phyloP scores from a whole-genome alignment of 352 stramenopile genomes.

The Pythium sukuiense region DNA sequence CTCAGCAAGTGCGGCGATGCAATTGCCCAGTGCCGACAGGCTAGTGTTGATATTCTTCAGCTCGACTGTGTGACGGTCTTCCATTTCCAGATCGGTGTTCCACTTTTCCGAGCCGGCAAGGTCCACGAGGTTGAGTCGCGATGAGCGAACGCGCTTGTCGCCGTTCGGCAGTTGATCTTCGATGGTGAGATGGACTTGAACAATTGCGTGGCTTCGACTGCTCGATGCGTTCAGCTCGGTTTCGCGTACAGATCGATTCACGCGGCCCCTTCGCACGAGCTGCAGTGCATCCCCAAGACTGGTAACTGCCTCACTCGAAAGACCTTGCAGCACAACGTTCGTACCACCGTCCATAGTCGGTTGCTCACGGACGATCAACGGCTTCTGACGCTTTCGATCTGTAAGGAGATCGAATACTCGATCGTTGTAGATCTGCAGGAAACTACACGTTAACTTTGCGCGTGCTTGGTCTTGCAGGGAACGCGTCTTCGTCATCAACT shows the following conservation, averaged over 20 bases:
- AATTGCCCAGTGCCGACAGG: constrained; percentile 89
- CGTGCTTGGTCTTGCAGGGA: constrained; percentile 16
- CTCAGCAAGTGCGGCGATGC: constrained; percentile 85
- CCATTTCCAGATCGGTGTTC: constrained; percentile 77
- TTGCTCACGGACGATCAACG: constrained; percentile 70
- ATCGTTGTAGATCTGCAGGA: constrained; percentile 96
- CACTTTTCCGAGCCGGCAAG: constrained; percentile 82
- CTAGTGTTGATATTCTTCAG: constrained; percentile 92
- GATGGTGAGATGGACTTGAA: constrained; percentile 81
- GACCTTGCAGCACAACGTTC: constrained; percentile 55
- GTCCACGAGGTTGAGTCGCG: constrained; percentile 77
- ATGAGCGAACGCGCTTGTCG: constrained; percentile 42
- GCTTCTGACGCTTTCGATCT: constrained; percentile 60
- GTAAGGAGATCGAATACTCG: constrained; percentile 90
- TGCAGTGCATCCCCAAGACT: constrained; percentile 51
- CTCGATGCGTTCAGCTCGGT: constrained; percentile 88
- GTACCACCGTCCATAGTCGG: constrained; percentile 49
- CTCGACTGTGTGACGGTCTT: constrained; percentile 69
- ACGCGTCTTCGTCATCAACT: constrained; percentile 48
- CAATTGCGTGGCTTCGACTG: constrained; percentile 90
- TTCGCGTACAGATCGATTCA: constrained; percentile 70
- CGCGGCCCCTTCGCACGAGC: constrained; percentile 47
- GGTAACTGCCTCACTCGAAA: constrained; percentile 50
- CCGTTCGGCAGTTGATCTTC: constrained; percentile 34
- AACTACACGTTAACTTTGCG: constrained; percentile 75